Evolutionary conservation across 2,329 filamentous ascomycete genomes (phyloP), one percentile per base, ranked within the genome.

Genomic region (Arthrobotrys sinensis): DNA sequence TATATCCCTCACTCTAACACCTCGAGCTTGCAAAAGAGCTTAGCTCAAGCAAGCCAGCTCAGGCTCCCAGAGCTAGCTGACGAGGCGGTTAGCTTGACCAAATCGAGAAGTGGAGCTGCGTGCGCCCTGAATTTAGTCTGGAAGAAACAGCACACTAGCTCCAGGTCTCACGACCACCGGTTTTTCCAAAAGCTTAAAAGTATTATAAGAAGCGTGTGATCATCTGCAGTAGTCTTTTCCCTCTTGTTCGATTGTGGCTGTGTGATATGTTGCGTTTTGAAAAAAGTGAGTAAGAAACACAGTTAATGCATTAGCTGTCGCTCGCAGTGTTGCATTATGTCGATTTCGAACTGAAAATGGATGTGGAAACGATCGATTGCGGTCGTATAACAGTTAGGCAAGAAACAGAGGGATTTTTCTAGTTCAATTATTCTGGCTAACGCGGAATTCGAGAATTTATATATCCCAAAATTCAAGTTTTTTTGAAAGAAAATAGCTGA

Each of bases 1-100:
- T 72, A 78, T 78, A 78, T 78, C 67, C 75, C 75, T 78, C 75
- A 72, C 66, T 21, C 66, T 67, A 57, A 55, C 34, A 50, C 50
- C 73, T 67, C 52, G 36, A 55, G n/a, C 16, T 70, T 66, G 40
- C 7, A 52, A 64, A 55, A 4, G 34, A 45, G 65, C 65, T 69
- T 57, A 60, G 65, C 46, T 57, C n/a, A 36, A 65, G 21, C 73
- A 60, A 24, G 57, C 60, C 62, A 53, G 63, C 63, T 45, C 32
- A 45, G 50, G 62, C 24, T 70, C 11, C 12, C 28, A 53, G 12
- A 48, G 43, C 28, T 60, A 60, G 55, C 55, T 60, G 28, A 14
- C 19, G 55, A 60, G 55, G 55, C 55, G 55, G 10, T 2, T 7
- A 43, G 21, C 36, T 40, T 43, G 34, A 14, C 55, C 16, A 12